Conservation (phyloP, 495 filamentous ascomycete species). For the Aspergillus bridgeri region DNA sequence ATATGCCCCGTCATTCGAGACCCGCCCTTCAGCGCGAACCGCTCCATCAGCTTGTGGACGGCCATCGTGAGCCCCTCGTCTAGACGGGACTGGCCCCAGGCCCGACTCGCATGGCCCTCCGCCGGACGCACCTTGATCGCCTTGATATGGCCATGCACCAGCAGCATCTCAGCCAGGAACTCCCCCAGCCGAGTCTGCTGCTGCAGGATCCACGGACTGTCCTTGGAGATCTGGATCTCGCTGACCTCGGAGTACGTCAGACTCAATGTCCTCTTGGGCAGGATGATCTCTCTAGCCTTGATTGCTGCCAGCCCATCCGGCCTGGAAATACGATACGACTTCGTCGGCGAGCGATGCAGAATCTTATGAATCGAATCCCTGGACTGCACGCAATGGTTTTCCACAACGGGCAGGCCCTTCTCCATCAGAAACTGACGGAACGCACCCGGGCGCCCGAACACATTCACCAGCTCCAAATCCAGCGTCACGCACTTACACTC, state of each 20-base stretch:
- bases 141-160: slow-evolving; percentile 56
- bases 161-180: slow-evolving; percentile 66
- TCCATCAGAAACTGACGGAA: slow-evolving; percentile 54
- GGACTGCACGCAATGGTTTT: slow-evolving; percentile 55
- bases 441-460: slow-evolving; percentile 53
- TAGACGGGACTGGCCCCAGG: slow-evolving; percentile 54
- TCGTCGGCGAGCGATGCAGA: slow-evolving; percentile 47
- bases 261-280: slow-evolving; percentile 52
- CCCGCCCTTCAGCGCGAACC: slow-evolving; percentile 48
- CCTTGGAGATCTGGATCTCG: slow-evolving; percentile 50
- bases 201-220: slow-evolving; percentile 64
- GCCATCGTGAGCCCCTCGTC: slow-evolving; percentile 51
- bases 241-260: slow-evolving; percentile 55
- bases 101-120: slow-evolving; percentile 25
- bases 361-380: slow-evolving; percentile 53
- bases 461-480: slow-evolving; percentile 42
- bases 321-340: slow-evolving; percentile 60
- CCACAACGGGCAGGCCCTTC: slow-evolving; percentile 54
- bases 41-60: slow-evolving; percentile 59
- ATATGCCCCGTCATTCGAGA: slow-evolving; percentile 64
- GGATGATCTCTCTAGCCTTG: slow-evolving; percentile 41
- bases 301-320: slow-evolving; percentile 53
- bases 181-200: slow-evolving; percentile 61
- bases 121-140: slow-evolving; percentile 61
- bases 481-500: slow-evolving; percentile 60